Base-by-base conservation (phyloP, 2,329 filamentous ascomycete species). In the Alternaria ethzedia region DNA sequence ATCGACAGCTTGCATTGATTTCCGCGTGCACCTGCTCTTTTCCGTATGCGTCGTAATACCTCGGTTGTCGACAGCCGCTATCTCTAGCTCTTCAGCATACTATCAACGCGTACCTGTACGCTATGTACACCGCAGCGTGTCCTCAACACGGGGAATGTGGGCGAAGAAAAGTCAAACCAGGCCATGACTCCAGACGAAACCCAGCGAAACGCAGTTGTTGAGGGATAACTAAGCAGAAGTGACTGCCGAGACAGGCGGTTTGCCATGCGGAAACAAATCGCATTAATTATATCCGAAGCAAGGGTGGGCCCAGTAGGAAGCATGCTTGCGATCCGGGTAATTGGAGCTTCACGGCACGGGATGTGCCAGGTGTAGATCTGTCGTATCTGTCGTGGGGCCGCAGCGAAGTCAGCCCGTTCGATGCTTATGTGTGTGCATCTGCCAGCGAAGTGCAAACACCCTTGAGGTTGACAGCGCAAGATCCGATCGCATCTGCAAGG, bases 11-110 rank as follows among this genome's bases (percentile, higher is more conserved):
- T 45, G 45, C 30, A 20, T 26, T 28, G 36, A 26, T 57, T 43
- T 36, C 58, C 45, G 52, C 55, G 50, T 57, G 58, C 58, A 51
- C 58, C 25, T 23, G 36, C 28, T 25, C 52, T 61, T 45, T 25
- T 50, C 45, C 52, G 58, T 44, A 28, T 30, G 52, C 45, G 58
- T 57, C 52, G 52, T 61, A 57, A 50, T 50, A 36, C 52, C 23
- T 61, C 58, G 58, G 58, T 41, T 57, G 58, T 26, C 15, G 55
- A 55, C 58, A 61, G 52, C 58, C 58, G 58, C 32, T 43, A 41
- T 44, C 17, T 50, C 55, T 36, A 56, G 54, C 41, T 32, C 51
- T 43, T 26, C 20, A 57, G 32, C 32, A 57, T 57, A 47, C 23
- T 50, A 44, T 36, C 30, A 50, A 20, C 41, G 26, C 30, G 30